Conservation (phyloP, 768 basidiomycete genomes). For the Pleurotus sapidus region DNA sequence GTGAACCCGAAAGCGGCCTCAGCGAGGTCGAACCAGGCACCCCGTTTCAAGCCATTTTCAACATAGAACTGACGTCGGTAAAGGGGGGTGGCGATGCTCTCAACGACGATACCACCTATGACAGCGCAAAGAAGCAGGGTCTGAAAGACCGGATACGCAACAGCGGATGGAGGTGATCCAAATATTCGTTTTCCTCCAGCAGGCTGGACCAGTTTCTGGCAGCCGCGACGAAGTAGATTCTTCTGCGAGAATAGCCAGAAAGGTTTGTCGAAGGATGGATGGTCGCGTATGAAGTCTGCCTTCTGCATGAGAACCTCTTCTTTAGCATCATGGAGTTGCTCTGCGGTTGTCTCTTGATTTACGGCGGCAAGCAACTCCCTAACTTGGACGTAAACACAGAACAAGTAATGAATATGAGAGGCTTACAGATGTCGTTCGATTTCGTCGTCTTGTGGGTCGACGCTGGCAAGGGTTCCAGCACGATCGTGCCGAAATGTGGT, state of each 20-base stretch:
- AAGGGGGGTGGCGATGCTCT: conserved; percentile 77
- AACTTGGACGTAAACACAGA: not conserved
- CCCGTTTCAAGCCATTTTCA: conserved; percentile 54
- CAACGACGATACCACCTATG: conserved; percentile 77
- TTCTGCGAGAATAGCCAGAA: conserved; percentile 89
- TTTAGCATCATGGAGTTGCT: conserved; percentile 58
- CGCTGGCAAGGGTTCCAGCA: conserved; percentile 26
- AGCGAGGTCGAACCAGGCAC: conserved; percentile 85
- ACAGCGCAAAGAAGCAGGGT: conserved; percentile 71
- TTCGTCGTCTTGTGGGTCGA: conserved; percentile 47
- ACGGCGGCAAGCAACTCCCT: conserved; percentile 72
- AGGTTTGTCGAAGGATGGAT: conserved; percentile 87
- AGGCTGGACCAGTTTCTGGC: conserved; percentile 82
- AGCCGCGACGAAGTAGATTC: conserved; percentile 66
- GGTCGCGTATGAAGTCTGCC: conserved; percentile 83
- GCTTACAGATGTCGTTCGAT: conserved; percentile 74
- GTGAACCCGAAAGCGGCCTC: conserved; percentile 70
- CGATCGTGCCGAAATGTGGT: conserved; percentile 46
- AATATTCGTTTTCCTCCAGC: conserved; percentile 85
- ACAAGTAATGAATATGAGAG: not conserved
- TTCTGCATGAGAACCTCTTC: conserved; percentile 74
- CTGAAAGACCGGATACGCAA: conserved; percentile 72
- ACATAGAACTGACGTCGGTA: conserved; percentile 76
- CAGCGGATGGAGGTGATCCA: conserved; percentile 65
- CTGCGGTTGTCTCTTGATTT: conserved; percentile 47